Percentiles rank a stretch among this genome's conserved stretches.
These are phyloP conservation scores for Singerocomus inundabilis DNA, from an alignment of 1,284 basidiomycete genomes.

Conservation along the genomic window DNA sequence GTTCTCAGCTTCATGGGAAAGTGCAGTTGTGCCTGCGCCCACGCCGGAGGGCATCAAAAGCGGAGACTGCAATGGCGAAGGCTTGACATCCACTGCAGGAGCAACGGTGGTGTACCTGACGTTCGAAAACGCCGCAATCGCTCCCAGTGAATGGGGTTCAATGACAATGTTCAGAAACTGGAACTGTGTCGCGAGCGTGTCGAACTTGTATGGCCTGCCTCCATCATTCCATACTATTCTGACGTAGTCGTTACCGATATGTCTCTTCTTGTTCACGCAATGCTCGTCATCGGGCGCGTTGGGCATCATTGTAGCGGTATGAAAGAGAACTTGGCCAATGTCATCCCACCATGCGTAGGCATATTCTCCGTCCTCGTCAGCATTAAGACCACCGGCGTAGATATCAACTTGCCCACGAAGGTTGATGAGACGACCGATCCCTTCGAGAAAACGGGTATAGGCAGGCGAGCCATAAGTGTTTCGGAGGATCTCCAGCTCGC, in stretches of 20 bases:
- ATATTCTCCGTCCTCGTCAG: conserved; percentile 88
- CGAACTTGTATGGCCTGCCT: conserved; percentile 82
- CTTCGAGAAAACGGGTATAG: conserved; percentile 90
- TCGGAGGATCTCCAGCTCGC: conserved; percentile 83
- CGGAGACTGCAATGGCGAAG: conserved; percentile 25
- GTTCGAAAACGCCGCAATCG: conserved; percentile 78
- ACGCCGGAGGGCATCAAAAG: conserved; percentile 11
- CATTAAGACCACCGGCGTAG: conserved; percentile 92
- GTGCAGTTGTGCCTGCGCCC: conserved; percentile 6
- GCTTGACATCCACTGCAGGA: conserved; percentile 13
- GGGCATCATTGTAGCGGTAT: conserved; percentile 98
- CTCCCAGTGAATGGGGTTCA: conserved; percentile 86
- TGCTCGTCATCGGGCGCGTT: conserved; percentile 65
- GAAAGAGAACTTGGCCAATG: conserved; percentile 93
- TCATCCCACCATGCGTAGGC: conserved; percentile 99
- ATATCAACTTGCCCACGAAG: conserved; percentile 91
- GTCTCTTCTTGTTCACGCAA: conserved; percentile 83
- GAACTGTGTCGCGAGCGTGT: conserved; percentile 90
- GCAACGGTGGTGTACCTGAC: conserved; percentile 20
- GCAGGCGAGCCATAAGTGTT: conserved; percentile 94
- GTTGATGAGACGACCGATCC: conserved; percentile 86
- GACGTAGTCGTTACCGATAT: conserved; percentile 94
- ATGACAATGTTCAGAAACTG: conserved; percentile 98
- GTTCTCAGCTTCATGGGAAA: conserved; percentile 60
- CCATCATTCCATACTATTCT: conserved; percentile 98